A percentile compares a stretch with the other conserved stretches of the same genome.
phyloP scores from a whole-genome alignment of 306 rosid genomes.

The Nissolia schottii region DNA sequence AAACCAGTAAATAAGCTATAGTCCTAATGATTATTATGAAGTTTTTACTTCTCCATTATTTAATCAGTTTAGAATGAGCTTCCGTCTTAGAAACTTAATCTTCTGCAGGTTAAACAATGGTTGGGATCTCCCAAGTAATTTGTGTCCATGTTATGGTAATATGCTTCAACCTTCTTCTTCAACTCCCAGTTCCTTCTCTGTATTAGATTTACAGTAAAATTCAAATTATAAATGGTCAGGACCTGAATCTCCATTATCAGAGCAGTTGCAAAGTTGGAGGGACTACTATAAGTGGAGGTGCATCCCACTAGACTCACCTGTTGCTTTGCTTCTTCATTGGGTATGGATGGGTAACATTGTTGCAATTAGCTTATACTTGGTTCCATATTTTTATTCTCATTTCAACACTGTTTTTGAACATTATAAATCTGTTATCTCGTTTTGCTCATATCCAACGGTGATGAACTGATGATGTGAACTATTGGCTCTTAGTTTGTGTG shows the following conservation, averaged over 20 bases:
- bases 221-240: constrained; percentile 45
- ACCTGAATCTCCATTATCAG: constrained; percentile 40
- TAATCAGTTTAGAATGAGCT: constrained; percentile 1
- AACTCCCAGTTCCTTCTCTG: not conserved
- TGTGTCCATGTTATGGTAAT: constrained; percentile 80
- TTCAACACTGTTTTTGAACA: not conserved
- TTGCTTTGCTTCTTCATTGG: constrained; percentile 87
- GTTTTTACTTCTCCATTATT: not conserved
- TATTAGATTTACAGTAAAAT: constrained; percentile 18
- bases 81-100: not conserved
- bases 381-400: not conserved
- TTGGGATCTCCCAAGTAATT: constrained; percentile 61
- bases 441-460: constrained; percentile 9
- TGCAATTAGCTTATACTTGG: not conserved
- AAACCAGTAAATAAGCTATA: not conserved
- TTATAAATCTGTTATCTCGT: not conserved
- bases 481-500: not conserved
- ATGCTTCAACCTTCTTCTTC: constrained; percentile 18
- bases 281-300: constrained; percentile 84
- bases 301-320: constrained; percentile 71
- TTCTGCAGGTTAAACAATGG: constrained; percentile 45
- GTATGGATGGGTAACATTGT: constrained; percentile 38
- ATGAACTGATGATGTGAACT: not conserved
- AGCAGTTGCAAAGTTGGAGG: constrained; percentile 59
- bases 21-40: not conserved